Evolutionary conservation across 352 stramenopile species (phyloP).

Genomic region (Globisporangium heterothallicum): DNA sequence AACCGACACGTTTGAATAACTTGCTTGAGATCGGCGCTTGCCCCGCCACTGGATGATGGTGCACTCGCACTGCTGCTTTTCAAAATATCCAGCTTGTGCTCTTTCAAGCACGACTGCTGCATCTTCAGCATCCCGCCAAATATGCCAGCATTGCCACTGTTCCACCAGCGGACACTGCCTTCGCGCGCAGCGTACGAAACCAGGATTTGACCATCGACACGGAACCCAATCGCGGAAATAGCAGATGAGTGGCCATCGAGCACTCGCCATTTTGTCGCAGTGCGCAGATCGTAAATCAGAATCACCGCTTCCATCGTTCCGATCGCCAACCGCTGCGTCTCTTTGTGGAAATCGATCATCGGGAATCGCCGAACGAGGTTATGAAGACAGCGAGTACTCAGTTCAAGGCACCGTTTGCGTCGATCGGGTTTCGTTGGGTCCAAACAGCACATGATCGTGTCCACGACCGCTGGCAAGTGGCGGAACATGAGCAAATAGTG

Average conservation of each 20-base stretch:
- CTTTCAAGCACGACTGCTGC: constrained; percentile 82
- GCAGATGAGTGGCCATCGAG: constrained; percentile 73
- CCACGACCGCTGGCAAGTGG: constrained; percentile 75
- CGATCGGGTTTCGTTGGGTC: constrained; percentile 82
- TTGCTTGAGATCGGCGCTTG: constrained; percentile 64
- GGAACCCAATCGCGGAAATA: constrained; percentile 69
- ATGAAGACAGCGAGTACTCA: constrained; percentile 79
- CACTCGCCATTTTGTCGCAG: constrained; percentile 85
- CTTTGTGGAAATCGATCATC: constrained; percentile 87
- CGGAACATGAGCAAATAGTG: constrained; percentile 83
- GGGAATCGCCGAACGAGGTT: constrained; percentile 78
- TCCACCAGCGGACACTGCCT: constrained; percentile 80
- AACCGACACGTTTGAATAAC: constrained; percentile 85
- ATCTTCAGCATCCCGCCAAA: constrained; percentile 86
- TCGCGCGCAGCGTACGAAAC: constrained; percentile 80
- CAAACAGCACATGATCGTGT: constrained; percentile 80
- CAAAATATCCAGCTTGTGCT: constrained; percentile 66
- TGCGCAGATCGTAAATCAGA: constrained; percentile 85
- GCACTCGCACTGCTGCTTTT: constrained; percentile 32
- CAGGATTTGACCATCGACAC: constrained; percentile 66
- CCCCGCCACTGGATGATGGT: constrained; percentile 45
- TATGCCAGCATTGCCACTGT: constrained; percentile 67
- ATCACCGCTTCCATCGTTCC: constrained; percentile 87
- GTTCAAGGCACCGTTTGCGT: constrained; percentile 63
- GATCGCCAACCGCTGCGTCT: constrained; percentile 79